Base-by-base conservation (phyloP, 352 stramenopile genomes). In the Thraustochytrium sp. region DNA sequence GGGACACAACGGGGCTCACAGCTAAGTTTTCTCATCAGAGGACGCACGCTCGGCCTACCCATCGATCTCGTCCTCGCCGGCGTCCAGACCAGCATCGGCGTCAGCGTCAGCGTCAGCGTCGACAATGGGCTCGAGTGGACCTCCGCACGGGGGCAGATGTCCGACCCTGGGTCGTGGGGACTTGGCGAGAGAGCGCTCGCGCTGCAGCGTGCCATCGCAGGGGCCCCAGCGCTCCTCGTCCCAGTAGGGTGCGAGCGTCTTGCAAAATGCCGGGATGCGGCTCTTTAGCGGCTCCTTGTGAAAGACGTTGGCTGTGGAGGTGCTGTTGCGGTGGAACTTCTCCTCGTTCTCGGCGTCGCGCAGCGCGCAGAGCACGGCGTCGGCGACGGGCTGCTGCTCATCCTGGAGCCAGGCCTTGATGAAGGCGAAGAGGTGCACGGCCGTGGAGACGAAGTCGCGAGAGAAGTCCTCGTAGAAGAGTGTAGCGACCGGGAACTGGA, bases 381-480 rank as follows among this genome's bases (percentile, higher is more conserved):
- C 68, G 18, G 1, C 34, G 4, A 80, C 68, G 18, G 68, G 68
- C 37, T 55, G 68, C 48, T 61, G 48, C 42, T 80, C 48, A 42
- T 61, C 46, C 37, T 46, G 68, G 23, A 65, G 40, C 42, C 31
- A 46, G 29, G 68, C 68, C 48, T 64, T 61, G 48, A 80, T 8
- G 42, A 80, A 80, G n/a, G 68, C 29, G 63, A 80, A 80, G 9
- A 80, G 51, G 31, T 80, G 40, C 0, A 63, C 46, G 9, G 21
- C 5, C 9, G 68, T 65, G 26, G 44, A 11, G 11, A 63, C 68
- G 36, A 63, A 68, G 46, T 80, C 68, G 44, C 68, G 48, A 13
- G 48, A 48, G n/a, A 80, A 80, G 53, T 80, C 68, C 31, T 80
- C 68, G 68, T 80, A 80, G 31, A 38, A 80, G 18, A 80, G 26